Evolutionary conservation across 2,329 filamentous ascomycete genomes (phyloP).

Genomic region (Arthrobotrys musiformis): DNA sequence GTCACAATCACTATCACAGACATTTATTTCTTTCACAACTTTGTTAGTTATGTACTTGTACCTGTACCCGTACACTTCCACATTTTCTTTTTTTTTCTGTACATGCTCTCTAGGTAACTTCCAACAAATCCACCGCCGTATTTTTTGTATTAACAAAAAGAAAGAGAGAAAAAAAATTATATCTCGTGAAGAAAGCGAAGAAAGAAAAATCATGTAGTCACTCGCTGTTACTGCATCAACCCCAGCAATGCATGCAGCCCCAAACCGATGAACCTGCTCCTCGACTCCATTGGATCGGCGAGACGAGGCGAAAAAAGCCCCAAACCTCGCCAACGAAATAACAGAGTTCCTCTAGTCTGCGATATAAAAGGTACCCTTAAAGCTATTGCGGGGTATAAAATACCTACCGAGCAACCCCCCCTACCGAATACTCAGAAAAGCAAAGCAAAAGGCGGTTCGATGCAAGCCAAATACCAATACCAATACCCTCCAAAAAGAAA

Average conservation of each 20-base stretch:
- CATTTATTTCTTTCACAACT: no score
- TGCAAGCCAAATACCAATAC: background rate
- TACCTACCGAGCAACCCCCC: no score
- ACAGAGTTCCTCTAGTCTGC: conserved; percentile 12
- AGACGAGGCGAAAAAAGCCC: conserved; percentile 22
- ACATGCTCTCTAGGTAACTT: no score
- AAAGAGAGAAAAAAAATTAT: background rate
- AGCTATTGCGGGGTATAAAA: no score
- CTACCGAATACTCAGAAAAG: no score
- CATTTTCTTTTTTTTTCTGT: background rate
- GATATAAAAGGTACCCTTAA: conserved; percentile 2
- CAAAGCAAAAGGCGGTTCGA: background rate
- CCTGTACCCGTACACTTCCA: no score
- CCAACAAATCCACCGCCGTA: no score
- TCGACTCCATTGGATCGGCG: background rate
- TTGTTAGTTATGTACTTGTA: no score
- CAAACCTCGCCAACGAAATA: background rate
- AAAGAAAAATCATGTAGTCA: background rate
- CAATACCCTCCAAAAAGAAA: background rate
- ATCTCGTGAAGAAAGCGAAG: background rate
- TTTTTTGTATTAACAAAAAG: no score
- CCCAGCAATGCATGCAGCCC: conserved; percentile 10
- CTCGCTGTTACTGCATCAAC: conserved; percentile 24
- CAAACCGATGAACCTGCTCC: conserved; percentile 13
- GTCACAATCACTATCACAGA: no score